Evolutionary conservation across 2,329 filamentous ascomycete species (phyloP).

Genomic region (Ophiostoma populinum): DNA sequence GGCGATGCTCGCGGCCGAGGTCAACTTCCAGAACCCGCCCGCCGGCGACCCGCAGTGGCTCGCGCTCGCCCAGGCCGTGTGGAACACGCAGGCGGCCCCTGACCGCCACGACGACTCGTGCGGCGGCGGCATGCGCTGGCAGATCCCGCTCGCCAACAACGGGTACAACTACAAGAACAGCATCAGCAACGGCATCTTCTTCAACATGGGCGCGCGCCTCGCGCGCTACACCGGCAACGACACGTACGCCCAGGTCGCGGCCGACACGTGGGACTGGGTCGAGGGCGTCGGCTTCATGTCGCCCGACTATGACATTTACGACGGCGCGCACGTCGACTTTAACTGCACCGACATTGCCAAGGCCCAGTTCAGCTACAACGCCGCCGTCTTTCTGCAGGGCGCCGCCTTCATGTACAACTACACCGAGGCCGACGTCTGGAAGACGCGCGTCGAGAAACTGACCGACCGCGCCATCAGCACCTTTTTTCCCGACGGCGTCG

Average conservation of each 20-base stretch:
- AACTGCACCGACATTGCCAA: slow-evolving; percentile 37
- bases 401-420: slow-evolving; percentile 14
- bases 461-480: slow-evolving; percentile 29
- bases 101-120: slow-evolving; percentile 52
- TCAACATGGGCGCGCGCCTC: slow-evolving; percentile 39
- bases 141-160: slow-evolving; percentile 68
- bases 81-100: slow-evolving; percentile 52
- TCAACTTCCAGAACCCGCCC: slow-evolving; percentile 45
- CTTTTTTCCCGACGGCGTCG: slow-evolving; percentile 40
- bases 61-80: slow-evolving; percentile 59
- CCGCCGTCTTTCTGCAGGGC: slow-evolving; percentile 11
- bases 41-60: slow-evolving; percentile 45
- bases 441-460: slow-evolving; percentile 34
- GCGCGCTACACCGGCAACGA: slow-evolving; percentile 58
- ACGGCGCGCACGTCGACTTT: slow-evolving; percentile 37
- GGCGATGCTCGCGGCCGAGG: slow-evolving; percentile 53
- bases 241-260: slow-evolving; percentile 64
- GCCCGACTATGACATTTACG: slow-evolving; percentile 38
- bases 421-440: slow-evolving; percentile 38
- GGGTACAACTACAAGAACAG: slow-evolving; percentile 56
- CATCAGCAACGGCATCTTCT: slow-evolving; percentile 33
- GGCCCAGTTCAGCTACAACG: slow-evolving; percentile 13
- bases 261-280: slow-evolving; percentile 58
- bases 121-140: slow-evolving; percentile 62
- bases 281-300: slow-evolving; percentile 37